Percentiles rank a stretch among this genome's conserved stretches.
Evolutionary conservation across 257 asterid genomes (phyloP).

Genomic region (Solanum lycopersicoides): DNA sequence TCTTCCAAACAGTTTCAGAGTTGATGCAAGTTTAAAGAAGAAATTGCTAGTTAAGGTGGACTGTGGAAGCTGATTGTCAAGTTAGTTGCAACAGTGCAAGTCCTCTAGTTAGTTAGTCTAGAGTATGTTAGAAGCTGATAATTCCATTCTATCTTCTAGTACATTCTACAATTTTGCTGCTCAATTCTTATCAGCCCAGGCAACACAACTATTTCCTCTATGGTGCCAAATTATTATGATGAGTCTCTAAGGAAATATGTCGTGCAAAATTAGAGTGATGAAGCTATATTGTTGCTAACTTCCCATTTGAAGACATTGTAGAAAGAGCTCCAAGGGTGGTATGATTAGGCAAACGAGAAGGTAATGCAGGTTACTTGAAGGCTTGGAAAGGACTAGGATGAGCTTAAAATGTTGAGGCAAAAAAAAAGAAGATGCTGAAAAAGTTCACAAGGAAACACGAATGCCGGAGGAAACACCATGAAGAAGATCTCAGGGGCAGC

Average conservation of each 20-base stretch:
- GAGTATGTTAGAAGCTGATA: too few relatives aligned
- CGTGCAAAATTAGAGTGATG: slow-evolving; percentile 43
- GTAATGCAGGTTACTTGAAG: slow-evolving; percentile 58
- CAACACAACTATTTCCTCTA: slow-evolving; percentile 9
- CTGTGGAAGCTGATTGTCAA: too few relatives aligned
- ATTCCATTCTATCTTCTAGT: too few relatives aligned
- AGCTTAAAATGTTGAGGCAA: slow-evolving; percentile 59
- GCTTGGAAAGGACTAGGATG: slow-evolving; percentile 48
- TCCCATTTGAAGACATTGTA: slow-evolving; percentile 29
- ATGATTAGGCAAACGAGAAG: slow-evolving; percentile 58
- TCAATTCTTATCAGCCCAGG: background rate
- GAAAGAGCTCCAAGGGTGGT: slow-evolving; percentile 48
- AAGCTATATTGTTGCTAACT: slow-evolving; percentile 26
- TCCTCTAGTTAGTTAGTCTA: too few relatives aligned
- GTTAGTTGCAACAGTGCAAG: too few relatives aligned
- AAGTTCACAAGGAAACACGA: slow-evolving; percentile 40
- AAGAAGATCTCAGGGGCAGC: slow-evolving; percentile 51
- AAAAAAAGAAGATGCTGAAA: slow-evolving; percentile 54
- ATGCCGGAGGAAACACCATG: slow-evolving; percentile 36
- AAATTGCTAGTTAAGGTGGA: too few relatives aligned
- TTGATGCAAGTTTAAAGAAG: too few relatives aligned
- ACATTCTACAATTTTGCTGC: too few relatives aligned
- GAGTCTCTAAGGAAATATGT: slow-evolving; percentile 33
- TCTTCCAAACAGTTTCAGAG: too few relatives aligned
- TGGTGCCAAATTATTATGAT: slow-evolving; percentile 24